Evolutionary conservation across 805 yeast genomes (phyloP).

Genomic region (Citeromyces matritensis): DNA sequence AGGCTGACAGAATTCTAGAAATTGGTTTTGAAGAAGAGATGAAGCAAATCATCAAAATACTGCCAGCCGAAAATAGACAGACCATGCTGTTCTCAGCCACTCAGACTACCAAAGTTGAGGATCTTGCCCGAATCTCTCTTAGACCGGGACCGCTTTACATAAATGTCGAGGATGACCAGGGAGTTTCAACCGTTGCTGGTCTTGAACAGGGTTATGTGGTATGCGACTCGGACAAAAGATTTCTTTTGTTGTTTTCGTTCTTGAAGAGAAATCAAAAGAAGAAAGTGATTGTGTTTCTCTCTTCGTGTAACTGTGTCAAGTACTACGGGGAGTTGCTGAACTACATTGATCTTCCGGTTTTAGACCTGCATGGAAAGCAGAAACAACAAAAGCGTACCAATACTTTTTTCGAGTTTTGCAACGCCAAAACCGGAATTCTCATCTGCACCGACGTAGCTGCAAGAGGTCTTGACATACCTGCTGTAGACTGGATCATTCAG

Average conservation of each 20-base stretch:
- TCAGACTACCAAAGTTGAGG: conserved; percentile 97
- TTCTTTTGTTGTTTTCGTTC: conserved; percentile 79
- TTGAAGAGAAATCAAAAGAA: conserved; percentile 85
- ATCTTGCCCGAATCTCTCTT: conserved; percentile 89
- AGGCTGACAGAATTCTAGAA: conserved; percentile 95
- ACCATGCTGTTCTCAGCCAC: conserved; percentile 98
- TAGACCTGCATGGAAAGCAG: conserved; percentile 95
- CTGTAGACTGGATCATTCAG: conserved; percentile 98
- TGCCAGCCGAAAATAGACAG: conserved; percentile 89
- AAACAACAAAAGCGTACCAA: conserved; percentile 98
- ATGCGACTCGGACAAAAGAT: conserved; percentile 92
- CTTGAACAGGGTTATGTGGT: conserved; percentile 97
- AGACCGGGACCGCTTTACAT: conserved; percentile 89
- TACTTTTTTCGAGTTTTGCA: conserved; percentile 95
- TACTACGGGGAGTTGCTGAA: conserved; percentile 90
- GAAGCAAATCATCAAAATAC: conserved; percentile 87
- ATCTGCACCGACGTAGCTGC: conserved; percentile 99
- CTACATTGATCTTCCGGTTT: conserved; percentile 92
- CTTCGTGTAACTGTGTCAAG: conserved; percentile 95
- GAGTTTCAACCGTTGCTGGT: conserved; percentile 87
- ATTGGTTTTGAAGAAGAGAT: conserved; percentile 98
- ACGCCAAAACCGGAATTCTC: conserved; percentile 86
- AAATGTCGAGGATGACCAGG: conserved; percentile 77
- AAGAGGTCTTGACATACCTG: conserved; percentile 96
- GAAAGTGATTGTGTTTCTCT: conserved; percentile 85